These are phyloP conservation scores for Plenodomus biglobosus DNA, from an alignment of 2,329 filamentous ascomycete genomes.

Conservation along the genomic window DNA sequence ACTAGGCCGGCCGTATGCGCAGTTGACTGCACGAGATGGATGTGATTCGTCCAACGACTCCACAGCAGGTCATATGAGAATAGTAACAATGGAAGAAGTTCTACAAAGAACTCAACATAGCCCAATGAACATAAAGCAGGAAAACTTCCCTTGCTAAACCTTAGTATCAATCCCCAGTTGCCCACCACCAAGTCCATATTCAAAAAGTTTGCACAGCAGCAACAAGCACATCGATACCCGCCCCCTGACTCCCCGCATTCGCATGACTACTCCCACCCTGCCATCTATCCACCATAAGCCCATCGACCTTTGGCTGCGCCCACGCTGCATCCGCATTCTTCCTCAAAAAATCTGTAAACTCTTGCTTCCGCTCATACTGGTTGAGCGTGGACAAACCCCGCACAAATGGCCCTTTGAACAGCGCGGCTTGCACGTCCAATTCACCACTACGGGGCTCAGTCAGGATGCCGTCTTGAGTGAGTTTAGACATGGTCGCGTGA, in stretches of 20 bases:
- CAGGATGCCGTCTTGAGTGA: slow-evolving; percentile 37
- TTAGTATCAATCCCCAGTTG: neutral
- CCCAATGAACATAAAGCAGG: too few species aligned
- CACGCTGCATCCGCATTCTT: slow-evolving; percentile 39
- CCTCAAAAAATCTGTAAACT: slow-evolving; percentile 33
- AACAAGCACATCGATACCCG: slow-evolving; percentile 65
- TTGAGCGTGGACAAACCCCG: slow-evolving; percentile 37
- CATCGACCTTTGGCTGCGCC: slow-evolving; percentile 34
- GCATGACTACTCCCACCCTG: slow-evolving; percentile 57
- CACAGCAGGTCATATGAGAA: too few species aligned
- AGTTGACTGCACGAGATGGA: too few species aligned
- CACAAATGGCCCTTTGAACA: slow-evolving; percentile 45
- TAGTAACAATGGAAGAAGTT: too few species aligned
- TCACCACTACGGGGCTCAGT: slow-evolving; percentile 29
- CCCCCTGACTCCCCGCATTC: slow-evolving; percentile 61
- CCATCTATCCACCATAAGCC: slow-evolving; percentile 61
- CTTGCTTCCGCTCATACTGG: slow-evolving; percentile 22
- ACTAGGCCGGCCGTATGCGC: too few species aligned
- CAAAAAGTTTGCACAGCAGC: slow-evolving; percentile 43
- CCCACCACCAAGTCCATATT: slow-evolving; percentile 1
- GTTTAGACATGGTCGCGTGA: slow-evolving; percentile 25
- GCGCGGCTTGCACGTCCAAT: slow-evolving; percentile 32
- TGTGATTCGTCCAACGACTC: too few species aligned
- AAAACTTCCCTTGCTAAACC: too few species aligned
- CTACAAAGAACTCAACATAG: too few species aligned